Evolutionary conservation across 306 rosid genomes (phyloP).

Genomic region (Castanea mollissima): DNA sequence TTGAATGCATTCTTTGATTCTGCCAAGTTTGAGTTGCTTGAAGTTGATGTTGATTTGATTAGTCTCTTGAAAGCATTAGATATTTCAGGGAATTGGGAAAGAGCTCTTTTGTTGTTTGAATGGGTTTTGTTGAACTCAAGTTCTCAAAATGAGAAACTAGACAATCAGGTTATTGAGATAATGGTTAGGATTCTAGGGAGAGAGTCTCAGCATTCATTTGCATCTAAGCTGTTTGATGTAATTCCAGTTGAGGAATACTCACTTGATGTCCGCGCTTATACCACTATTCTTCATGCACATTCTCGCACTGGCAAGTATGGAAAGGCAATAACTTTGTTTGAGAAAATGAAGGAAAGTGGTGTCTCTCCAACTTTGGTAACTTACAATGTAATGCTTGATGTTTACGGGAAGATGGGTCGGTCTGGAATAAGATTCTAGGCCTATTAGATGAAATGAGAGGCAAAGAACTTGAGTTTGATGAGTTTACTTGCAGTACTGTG

Average conservation of each 20-base stretch:
- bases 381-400: conserved; percentile 93
- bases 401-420: conserved; percentile 95
- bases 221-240: conserved; percentile 70
- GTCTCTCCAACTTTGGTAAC: conserved; percentile 85
- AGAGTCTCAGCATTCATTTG: conserved; percentile 82
- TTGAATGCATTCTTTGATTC: conserved; percentile 56
- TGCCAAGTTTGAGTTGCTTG: conserved; percentile 54
- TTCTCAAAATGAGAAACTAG: conserved; percentile 50
- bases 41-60: conserved; percentile 68
- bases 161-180: conserved; percentile 62
- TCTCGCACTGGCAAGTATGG: conserved; percentile 74
- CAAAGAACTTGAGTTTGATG: conserved; percentile 73
- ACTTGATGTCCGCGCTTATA: conserved; percentile 74
- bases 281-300: conserved; percentile 73
- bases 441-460: conserved; percentile 79
- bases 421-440: conserved; percentile 73
- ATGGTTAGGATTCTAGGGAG: conserved; percentile 79
- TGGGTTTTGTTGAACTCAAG: conserved; percentile 57
- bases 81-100: conserved; percentile 76
- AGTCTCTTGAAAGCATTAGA: conserved; percentile 76
- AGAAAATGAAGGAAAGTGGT: conserved; percentile 66
- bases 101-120: conserved; percentile 71
- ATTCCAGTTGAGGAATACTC: conserved; percentile 75
- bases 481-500: conserved; percentile 92
- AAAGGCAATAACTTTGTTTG: conserved; percentile 66